Conservation (phyloP, 1,284 basidiomycete species). For the Flammula alnicola region DNA sequence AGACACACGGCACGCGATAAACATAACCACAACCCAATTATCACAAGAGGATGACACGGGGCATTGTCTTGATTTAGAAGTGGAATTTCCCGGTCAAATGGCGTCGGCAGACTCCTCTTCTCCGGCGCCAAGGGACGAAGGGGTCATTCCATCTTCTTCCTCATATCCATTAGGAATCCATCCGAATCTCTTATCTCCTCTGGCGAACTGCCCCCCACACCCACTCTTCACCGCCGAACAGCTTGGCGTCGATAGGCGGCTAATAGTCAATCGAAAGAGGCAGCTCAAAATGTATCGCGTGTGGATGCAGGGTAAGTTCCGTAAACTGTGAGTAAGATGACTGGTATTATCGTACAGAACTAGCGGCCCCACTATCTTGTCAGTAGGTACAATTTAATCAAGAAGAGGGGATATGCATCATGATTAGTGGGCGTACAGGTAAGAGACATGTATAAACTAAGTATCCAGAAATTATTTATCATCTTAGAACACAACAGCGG, state of each 20-base stretch:
- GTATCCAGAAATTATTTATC: no score
- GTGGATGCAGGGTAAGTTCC: slow-evolving; percentile 92
- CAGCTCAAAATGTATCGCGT: slow-evolving; percentile 96
- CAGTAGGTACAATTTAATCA: no score
- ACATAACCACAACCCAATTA: slow-evolving; percentile 17
- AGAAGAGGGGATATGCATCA: slow-evolving; percentile 3
- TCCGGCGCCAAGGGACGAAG: no score
- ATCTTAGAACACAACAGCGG: slow-evolving; percentile 33
- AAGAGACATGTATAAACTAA: neutral
- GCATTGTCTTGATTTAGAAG: no score
- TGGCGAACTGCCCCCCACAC: slow-evolving; percentile 37
- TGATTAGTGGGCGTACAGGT: slow-evolving; percentile 4
- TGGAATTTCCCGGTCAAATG: no score
- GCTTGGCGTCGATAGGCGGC: slow-evolving; percentile 85
- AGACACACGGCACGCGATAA: slow-evolving; percentile 35
- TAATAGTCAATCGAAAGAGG: slow-evolving; percentile 90
- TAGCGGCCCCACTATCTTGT: no score
- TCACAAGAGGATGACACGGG: no score
- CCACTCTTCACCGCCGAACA: slow-evolving; percentile 75
- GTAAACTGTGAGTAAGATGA: slow-evolving; percentile 50
- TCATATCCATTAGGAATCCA: slow-evolving; percentile 43
- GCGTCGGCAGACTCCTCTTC: no score
- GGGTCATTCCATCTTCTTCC: no score
- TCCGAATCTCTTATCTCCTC: slow-evolving; percentile 44
- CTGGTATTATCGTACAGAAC: no score